These are phyloP conservation scores for Trichoderma asperelloides DNA, from an alignment of 495 filamentous ascomycete species.

Conservation along the genomic window DNA sequence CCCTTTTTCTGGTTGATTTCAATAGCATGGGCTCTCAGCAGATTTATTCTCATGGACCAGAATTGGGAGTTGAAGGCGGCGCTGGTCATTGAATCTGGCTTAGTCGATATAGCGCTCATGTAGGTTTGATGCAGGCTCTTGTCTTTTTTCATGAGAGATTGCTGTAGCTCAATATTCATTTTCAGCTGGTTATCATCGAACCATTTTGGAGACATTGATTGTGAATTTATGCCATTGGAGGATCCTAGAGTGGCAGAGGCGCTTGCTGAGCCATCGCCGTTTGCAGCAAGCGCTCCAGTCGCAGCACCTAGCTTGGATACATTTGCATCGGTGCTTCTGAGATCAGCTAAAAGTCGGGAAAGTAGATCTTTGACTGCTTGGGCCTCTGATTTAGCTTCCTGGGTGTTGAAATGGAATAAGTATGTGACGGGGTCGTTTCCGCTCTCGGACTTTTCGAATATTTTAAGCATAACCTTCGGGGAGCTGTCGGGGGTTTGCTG, in stretches of 20 bases:
- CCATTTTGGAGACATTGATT: slow-evolving; percentile 43
- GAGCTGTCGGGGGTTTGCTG: slow-evolving; percentile 80
- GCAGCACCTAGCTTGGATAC: slow-evolving; percentile 32
- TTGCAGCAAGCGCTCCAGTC: slow-evolving; percentile 22
- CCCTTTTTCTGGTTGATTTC: slow-evolving; percentile 77
- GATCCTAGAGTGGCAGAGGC: slow-evolving; percentile 37
- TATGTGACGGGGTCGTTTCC: slow-evolving; percentile 54
- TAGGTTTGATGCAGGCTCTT: slow-evolving; percentile 67
- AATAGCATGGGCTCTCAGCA: slow-evolving; percentile 83
- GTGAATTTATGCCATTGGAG: slow-evolving; percentile 37
- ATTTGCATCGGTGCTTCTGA: slow-evolving; percentile 47
- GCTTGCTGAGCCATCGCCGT: slow-evolving; percentile 23
- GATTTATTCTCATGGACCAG: slow-evolving; percentile 77
- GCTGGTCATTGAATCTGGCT: slow-evolving; percentile 70
- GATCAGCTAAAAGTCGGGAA: slow-evolving; percentile 61
- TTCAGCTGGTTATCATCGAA: slow-evolving; percentile 72
- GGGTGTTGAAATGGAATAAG: slow-evolving; percentile 79
- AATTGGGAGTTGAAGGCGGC: slow-evolving; percentile 79
- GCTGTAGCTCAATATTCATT: slow-evolving; percentile 67
- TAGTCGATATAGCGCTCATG: slow-evolving; percentile 65
- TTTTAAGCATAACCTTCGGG: slow-evolving; percentile 83
- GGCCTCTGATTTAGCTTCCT: slow-evolving; percentile 70
- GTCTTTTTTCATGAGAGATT: slow-evolving; percentile 73
- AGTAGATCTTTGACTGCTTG: slow-evolving; percentile 74
- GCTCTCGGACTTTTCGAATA: slow-evolving; percentile 57